A percentile compares a stretch with the other conserved stretches of the same genome.
Evolutionary conservation across 2,329 filamentous ascomycete genomes (phyloP).

Genomic region (Cordyceps farinosa): DNA sequence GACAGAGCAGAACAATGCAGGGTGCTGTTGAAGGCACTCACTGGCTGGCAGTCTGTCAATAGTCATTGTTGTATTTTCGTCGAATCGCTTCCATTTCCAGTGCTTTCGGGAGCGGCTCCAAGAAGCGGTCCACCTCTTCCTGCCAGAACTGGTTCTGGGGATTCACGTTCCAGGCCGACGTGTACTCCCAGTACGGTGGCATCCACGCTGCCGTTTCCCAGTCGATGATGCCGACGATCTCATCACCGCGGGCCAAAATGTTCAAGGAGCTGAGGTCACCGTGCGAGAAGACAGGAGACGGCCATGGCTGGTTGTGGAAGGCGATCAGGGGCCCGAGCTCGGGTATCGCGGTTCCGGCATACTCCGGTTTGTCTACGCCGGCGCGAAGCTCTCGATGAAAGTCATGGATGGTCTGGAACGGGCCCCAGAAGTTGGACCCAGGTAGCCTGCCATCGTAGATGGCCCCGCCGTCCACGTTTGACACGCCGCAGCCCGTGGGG

Average conservation of each 20-base stretch:
- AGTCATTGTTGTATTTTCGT: not conserved
- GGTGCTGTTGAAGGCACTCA: not conserved
- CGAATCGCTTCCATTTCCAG: conserved; percentile 14
- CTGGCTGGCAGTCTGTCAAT: not conserved
- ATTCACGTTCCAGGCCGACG: conserved; percentile 21
- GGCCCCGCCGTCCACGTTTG: conserved; percentile 23
- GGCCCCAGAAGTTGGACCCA: conserved; percentile 22
- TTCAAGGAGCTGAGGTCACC: conserved; percentile 30
- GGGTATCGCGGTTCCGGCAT: conserved; percentile 1
- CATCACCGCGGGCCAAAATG: conserved; percentile 26
- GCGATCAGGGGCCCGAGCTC: conserved; percentile 16
- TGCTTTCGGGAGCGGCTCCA: conserved; percentile 19
- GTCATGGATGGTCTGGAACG: conserved; percentile 26
- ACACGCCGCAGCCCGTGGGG: conserved; percentile 16
- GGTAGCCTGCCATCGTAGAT: conserved; percentile 26
- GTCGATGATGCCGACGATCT: conserved; percentile 28
- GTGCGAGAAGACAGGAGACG: conserved; percentile 41
- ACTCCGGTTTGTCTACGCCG: not conserved
- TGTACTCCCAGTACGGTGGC: conserved; percentile 27
- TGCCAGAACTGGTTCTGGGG: conserved; percentile 22
- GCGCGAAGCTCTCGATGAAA: conserved; percentile 26
- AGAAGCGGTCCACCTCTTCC: conserved; percentile 22
- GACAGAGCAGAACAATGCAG: not conserved
- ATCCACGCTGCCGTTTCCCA: conserved; percentile 27
- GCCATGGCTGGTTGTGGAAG: conserved; percentile 21